These are phyloP conservation scores for Sporobolomyces phaffii DNA, from an alignment of 768 basidiomycete species.

Conservation along the genomic window DNA sequence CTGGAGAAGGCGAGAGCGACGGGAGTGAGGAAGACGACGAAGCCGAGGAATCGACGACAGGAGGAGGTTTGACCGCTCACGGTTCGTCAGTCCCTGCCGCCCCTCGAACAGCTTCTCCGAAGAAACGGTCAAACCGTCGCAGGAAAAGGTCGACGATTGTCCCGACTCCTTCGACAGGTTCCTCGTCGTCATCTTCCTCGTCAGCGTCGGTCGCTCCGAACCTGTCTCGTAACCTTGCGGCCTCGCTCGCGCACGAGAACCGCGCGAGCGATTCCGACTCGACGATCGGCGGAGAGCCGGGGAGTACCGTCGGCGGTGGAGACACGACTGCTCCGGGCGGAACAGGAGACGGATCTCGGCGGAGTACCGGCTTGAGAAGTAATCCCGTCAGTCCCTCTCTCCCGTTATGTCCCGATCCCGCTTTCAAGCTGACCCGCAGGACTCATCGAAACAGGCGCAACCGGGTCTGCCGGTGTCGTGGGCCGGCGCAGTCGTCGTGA, in stretches of 20 bases:
- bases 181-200: slow-evolving; percentile 1
- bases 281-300: slow-evolving; percentile 26
- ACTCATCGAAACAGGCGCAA: not conserved
- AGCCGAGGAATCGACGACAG: not conserved
- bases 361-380: too few relatives aligned
- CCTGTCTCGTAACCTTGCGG: slow-evolving; percentile 7
- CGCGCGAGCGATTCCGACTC: slow-evolving; percentile 35
- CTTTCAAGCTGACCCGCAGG: too few relatives aligned
- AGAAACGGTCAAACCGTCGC: slow-evolving; percentile 9
- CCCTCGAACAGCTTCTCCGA: not conserved
- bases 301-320: not conserved
- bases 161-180: not conserved
- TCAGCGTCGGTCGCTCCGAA: not conserved
- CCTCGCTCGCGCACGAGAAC: not conserved
- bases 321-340: not conserved
- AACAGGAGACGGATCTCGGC: not conserved
- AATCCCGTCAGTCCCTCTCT: too few relatives aligned
- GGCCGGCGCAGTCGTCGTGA: slow-evolving; percentile 39
- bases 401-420: too few relatives aligned
- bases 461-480: slow-evolving; percentile 32
- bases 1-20: slow-evolving; percentile 40
- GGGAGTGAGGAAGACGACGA: slow-evolving; percentile 44
- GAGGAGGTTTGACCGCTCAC: too few relatives aligned
- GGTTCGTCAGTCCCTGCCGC: not conserved
- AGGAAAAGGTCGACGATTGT: slow-evolving; percentile 25